phyloP scores from a whole-genome alignment of 2,329 filamentous ascomycete genomes.

The Monilinia fructigena region DNA sequence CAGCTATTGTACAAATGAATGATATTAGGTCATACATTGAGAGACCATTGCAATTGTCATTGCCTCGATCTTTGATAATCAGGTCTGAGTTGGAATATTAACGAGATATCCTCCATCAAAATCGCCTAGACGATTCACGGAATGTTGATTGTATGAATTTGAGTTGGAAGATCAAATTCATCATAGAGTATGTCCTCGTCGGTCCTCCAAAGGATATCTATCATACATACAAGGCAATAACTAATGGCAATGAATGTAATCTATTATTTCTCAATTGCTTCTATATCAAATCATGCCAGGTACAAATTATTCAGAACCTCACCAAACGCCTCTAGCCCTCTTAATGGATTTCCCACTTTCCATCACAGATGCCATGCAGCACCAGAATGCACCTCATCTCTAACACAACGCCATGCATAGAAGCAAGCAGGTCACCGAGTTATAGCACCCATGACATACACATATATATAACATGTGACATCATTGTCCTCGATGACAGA shows the following conservation, averaged over 20 bases:
- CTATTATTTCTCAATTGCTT: constrained; percentile 3
- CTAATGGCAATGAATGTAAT: neutral
- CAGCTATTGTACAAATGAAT: neutral
- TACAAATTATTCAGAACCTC: constrained; percentile 2
- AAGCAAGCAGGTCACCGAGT: constrained; percentile 28
- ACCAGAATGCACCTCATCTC: constrained; percentile 21
- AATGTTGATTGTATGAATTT: neutral
- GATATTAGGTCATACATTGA: neutral
- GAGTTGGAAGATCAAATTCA: neutral
- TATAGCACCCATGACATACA: constrained; percentile 24
- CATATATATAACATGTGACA: constrained; percentile 24
- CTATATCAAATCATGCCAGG: constrained; percentile 13
- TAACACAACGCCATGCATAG: constrained; percentile 23
- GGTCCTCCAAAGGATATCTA: neutral
- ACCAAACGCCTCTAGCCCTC: constrained; percentile 6
- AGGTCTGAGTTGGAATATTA: neutral
- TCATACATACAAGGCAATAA: neutral
- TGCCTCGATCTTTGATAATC: neutral
- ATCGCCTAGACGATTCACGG: neutral
- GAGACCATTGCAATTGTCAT: neutral
- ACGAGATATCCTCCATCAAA: neutral
- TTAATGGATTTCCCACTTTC: neutral
- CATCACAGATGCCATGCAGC: constrained; percentile 28
- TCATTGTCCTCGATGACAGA: constrained; percentile 22
- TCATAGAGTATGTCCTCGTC: neutral